Evolutionary conservation across 371 early-diverging fungal species (phyloP), one percentile per base, ranked within the genome.

Genomic region (Rhizopus microsporus): DNA sequence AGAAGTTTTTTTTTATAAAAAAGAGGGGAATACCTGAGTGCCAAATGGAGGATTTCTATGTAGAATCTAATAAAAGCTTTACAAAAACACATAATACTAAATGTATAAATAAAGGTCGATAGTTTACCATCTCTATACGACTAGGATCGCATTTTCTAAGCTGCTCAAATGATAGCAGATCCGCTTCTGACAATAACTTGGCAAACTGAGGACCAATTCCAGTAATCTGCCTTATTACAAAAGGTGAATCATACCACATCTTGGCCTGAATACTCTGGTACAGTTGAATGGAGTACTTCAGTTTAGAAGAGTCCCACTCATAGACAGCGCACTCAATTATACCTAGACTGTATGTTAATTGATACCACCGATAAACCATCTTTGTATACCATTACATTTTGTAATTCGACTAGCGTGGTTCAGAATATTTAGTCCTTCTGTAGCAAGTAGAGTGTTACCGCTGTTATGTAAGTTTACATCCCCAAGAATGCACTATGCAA

Each of bases 1-100:
- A 23, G 23, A 23, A 23, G 23, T 42, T 44, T 32, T 10, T n/a
- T 45, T 13, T 1, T 42, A 12, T 37, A 43, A 46, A 3, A 23
- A 4, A 4, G 23, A 4, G 15, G 0, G 5, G 8, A 13, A 33
- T 67, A 77, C 78, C 59, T 77, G 66, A 23, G 55, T 71, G 6
- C 82, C 82, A 65, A 81, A 81, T 0, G 82, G 82, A 12, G 82
- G 77, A 40, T 75, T 74, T 8, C 82, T 75, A 52, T 75, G 73
- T 10, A 76, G 7, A 2, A 81, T 57, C 81, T 80, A 44, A 3
- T 5, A 37, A 40, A 44, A 55, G 13, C 29, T 6, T 42, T 43
- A 32, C 34, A 30, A 48, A 34, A 45, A 53, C 4, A 12, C 31
- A 33, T 15, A 32, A 17, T 31, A 15, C 32, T 23, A 12, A 40